Evolutionary conservation across 192 early-diverging fungal genomes (phyloP).

Genomic region (Chytriomyces hyalinus): DNA sequence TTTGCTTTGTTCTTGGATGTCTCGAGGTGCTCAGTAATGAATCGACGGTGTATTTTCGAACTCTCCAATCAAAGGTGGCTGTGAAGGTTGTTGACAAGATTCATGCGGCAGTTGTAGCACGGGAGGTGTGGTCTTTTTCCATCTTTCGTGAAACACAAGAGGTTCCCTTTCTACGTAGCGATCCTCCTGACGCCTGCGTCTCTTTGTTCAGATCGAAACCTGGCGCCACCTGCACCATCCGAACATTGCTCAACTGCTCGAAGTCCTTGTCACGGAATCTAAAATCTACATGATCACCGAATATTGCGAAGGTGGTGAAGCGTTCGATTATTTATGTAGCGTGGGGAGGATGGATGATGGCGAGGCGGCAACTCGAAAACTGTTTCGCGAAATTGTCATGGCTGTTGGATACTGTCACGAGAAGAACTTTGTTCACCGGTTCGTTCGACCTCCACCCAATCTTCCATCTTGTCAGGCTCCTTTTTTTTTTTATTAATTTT

Average conservation of each 20-base stretch:
- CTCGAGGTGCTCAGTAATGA: too few relatives aligned
- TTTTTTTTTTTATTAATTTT: neutral
- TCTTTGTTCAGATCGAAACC: constrained; percentile 55
- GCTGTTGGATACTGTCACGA: constrained; percentile 61
- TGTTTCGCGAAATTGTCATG: constrained; percentile 55
- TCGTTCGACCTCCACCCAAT: neutral
- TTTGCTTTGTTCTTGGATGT: neutral
- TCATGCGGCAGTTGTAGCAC: constrained; percentile 49
- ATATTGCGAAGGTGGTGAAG: constrained; percentile 75
- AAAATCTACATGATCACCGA: constrained; percentile 83
- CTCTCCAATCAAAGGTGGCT: constrained; percentile 41
- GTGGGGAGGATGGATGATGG: constrained; percentile 64
- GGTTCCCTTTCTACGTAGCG: neutral
- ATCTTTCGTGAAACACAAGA: constrained; percentile 48
- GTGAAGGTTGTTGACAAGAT: constrained; percentile 65
- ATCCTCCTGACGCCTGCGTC: neutral
- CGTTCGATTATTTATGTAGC: constrained; percentile 83
- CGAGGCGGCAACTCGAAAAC: constrained; percentile 31
- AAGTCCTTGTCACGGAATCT: constrained; percentile 74
- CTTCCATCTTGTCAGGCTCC: neutral
- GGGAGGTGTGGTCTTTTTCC: constrained; percentile 40
- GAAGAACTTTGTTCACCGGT: constrained; percentile 59
- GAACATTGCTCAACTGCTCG: constrained; percentile 78
- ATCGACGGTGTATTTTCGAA: neutral
- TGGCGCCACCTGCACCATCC: constrained; percentile 77